Evolutionary conservation across 352 stramenopile genomes (phyloP), one percentile per base, ranked within the genome.

Genomic region (Thalassiosira hispida): DNA sequence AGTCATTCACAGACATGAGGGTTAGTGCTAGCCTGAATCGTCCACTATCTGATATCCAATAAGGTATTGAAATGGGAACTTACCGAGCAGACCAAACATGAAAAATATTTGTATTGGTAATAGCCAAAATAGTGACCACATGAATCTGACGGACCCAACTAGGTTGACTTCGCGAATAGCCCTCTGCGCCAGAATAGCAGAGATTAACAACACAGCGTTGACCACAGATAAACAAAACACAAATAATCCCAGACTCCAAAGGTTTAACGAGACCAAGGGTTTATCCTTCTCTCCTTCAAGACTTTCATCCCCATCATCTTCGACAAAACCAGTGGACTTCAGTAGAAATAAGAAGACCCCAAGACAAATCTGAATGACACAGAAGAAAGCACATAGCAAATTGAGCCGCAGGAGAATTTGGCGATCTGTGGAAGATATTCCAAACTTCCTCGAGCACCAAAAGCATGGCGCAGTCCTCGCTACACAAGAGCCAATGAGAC

Each of bases 71-170:
- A 14, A 0, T 29, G 3, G 14, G 1, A 16, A 55, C 44, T 56
- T 47, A 71, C 62, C 77, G 65, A 84, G 77, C 18, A 85, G 40
- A 35, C 65, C 62, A 61, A 83, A 77, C 44, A 69, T 68, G 12
- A 83, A 53, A 40, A 79, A 79, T 14, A 83, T 73, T 40, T 80
- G 61, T 40, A 83, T 53, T 18, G 79, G 73, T 49, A 83, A 38
- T 16, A 84, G 62, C 83, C 84, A 92, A 35, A 90, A 77, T 23
- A 92, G 49, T 18, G 72, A 44, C 87, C 87, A 92, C 52, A 91
- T 75, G 47, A 83, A 93, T 25, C 83, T 68, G 74, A 91, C 82
- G n/a, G 77, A 78, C 22, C 77, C 76, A 7, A 89, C 49, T 18
- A 93, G 38, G 79, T 93, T 89, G 9, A 93, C 83, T 29, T 88